A percentile compares a stretch with the other conserved stretches of the same genome.
Evolutionary conservation across 192 early-diverging fungal species (phyloP).

Genomic region (Backusella liffmaniae): DNA sequence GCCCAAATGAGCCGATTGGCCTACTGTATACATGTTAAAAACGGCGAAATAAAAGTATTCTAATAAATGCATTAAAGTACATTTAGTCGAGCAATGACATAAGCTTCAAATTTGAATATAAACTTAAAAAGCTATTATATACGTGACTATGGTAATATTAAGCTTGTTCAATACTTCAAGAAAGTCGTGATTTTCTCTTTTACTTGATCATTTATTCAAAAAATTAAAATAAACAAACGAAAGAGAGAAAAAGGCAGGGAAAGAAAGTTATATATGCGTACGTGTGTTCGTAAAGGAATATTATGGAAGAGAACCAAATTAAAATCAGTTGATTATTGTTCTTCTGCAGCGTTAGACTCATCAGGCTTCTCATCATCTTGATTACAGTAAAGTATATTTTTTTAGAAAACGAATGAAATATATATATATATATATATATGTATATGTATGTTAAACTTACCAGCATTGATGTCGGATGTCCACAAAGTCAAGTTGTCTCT

Average conservation of each 20-base stretch:
- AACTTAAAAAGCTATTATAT: no score
- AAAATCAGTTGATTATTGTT: not conserved
- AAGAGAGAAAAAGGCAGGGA: not conserved
- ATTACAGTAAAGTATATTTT: not conserved
- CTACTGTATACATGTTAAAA: no score
- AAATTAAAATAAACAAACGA: not conserved
- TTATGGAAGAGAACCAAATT: not conserved
- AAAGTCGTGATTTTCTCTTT: not conserved
- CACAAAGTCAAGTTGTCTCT: conserved; percentile 93
- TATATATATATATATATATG: not conserved
- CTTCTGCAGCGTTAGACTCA: not conserved
- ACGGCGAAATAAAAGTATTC: no score
- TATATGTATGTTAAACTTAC: not conserved
- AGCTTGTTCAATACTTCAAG: not conserved
- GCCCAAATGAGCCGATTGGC: no score
- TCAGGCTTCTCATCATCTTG: conserved; percentile 2
- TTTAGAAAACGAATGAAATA: not conserved
- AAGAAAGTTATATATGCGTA: not conserved
- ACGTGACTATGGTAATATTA: not conserved
- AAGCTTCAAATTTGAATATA: no score
- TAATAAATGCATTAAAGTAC: not conserved
- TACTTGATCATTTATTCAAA: not conserved
- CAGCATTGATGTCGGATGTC: conserved; percentile 79
- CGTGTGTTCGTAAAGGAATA: not conserved
- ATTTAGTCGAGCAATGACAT: not conserved